phyloP scores from a whole-genome alignment of 495 filamentous ascomycete genomes.

The Pseudevernia furfuracea region DNA sequence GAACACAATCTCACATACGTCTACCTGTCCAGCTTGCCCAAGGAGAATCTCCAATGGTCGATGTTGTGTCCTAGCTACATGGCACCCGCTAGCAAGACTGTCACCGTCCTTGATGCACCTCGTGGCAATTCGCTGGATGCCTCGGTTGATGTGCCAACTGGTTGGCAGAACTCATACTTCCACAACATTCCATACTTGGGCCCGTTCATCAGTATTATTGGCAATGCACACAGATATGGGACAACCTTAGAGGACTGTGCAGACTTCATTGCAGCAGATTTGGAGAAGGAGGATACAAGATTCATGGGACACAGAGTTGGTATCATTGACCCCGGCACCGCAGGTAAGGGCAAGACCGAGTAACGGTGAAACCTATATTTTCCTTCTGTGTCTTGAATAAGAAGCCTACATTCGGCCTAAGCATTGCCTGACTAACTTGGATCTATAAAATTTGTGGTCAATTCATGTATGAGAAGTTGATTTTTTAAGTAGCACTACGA shows the following conservation, averaged over 20 bases:
- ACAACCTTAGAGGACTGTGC: conserved; percentile 32
- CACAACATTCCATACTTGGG: conserved; percentile 25
- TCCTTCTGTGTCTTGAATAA: neutral
- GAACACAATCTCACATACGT: conserved; percentile 30
- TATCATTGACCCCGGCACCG: conserved; percentile 18
- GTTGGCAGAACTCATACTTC: conserved; percentile 17
- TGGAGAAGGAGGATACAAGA: conserved; percentile 24
- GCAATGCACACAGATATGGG: conserved; percentile 24
- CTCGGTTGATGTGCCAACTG: conserved; percentile 22
- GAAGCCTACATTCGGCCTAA: neutral
- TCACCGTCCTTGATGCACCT: conserved; percentile 21
- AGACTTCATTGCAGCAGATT: conserved; percentile 35
- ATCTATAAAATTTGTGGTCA: no score
- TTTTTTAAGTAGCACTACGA: neutral
- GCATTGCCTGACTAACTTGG: neutral
- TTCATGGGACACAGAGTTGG: conserved; percentile 31
- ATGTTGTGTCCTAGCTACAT: conserved; percentile 28
- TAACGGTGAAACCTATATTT: neutral
- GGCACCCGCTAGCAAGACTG: conserved; percentile 23
- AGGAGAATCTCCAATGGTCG: conserved; percentile 30
- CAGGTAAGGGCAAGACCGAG: conserved; percentile 18
- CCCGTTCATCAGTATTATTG: conserved; percentile 20
- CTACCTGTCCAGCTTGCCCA: conserved; percentile 24
- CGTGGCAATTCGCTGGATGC: conserved; percentile 25
- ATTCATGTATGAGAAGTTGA: no score